These are phyloP conservation scores for Haplographium delicatum DNA, from an alignment of 495 filamentous ascomycete genomes.

Conservation along the genomic window DNA sequence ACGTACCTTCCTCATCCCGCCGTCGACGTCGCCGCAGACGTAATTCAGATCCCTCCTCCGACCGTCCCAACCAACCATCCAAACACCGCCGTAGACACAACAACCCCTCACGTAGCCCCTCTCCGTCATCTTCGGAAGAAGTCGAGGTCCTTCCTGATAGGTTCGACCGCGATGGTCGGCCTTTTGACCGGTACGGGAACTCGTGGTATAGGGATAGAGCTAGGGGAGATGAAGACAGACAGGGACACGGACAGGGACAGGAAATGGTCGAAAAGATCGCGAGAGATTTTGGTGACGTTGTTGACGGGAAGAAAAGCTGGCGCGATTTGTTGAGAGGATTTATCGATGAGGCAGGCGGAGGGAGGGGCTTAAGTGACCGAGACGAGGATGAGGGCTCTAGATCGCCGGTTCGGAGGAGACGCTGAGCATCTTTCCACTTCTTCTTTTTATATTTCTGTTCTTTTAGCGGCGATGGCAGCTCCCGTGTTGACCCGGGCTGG, in stretches of 20 bases:
- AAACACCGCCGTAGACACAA: slow-evolving; percentile 11
- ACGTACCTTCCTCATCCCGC: background rate
- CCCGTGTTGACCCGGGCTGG: no score
- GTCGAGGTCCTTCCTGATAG: slow-evolving; percentile 54
- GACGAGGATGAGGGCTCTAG: no score
- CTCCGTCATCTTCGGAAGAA: slow-evolving; percentile 16
- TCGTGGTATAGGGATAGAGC: background rate
- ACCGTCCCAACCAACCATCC: slow-evolving; percentile 14
- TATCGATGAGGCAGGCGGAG: slow-evolving; percentile 4
- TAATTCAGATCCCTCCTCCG: slow-evolving; percentile 21
- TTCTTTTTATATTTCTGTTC: no score
- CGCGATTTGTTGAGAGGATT: slow-evolving; percentile 21
- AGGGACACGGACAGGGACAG: slow-evolving; percentile 5
- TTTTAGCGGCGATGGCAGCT: no score
- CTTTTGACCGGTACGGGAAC: slow-evolving; percentile 27
- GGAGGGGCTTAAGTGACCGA: no score
- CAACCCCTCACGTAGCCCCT: slow-evolving; percentile 12
- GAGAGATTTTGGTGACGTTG: slow-evolving; percentile 13
- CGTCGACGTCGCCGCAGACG: slow-evolving; percentile 15
- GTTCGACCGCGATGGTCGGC: slow-evolving; percentile 58
- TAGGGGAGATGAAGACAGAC: background rate
- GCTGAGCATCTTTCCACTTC: no score
- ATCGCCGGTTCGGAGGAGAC: no score
- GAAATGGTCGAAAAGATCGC: slow-evolving; percentile 23
- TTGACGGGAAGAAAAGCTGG: slow-evolving; percentile 24